Evolutionary conservation across 2,329 filamentous ascomycete genomes (phyloP).

Genomic region (Fonsecaea erecta): DNA sequence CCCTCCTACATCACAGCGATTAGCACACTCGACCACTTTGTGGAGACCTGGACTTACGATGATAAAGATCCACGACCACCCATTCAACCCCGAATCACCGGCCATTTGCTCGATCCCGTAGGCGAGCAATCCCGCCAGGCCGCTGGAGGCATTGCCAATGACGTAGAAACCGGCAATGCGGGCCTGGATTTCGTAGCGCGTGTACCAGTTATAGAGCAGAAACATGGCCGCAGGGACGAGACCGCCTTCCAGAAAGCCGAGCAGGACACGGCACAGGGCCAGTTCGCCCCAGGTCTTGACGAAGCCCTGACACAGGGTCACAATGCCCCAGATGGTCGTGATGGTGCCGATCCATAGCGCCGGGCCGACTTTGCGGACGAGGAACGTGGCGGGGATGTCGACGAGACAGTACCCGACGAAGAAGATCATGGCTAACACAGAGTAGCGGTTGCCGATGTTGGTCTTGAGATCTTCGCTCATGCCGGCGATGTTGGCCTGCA

Average conservation of each 20-base stretch:
- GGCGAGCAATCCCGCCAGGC: constrained; percentile 44
- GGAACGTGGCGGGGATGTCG: constrained; percentile 6
- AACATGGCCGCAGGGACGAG: constrained; percentile 20
- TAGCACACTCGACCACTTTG: not conserved
- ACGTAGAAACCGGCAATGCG: constrained; percentile 38
- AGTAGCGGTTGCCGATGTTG: constrained; percentile 9
- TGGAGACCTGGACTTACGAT: not conserved
- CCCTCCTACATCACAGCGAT: not conserved
- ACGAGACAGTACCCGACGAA: constrained; percentile 8
- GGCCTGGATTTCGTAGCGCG: constrained; percentile 44
- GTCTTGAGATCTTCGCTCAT: constrained; percentile 6
- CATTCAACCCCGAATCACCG: constrained; percentile 5
- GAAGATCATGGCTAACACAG: constrained; percentile 13
- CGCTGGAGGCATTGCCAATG: constrained; percentile 35
- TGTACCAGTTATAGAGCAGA: constrained; percentile 44
- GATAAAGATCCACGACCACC: not conserved
- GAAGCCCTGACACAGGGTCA: not conserved
- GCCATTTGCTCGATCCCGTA: constrained; percentile 43
- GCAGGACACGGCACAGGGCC: not conserved
- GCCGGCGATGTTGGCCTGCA: not conserved
- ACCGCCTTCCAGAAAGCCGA: not conserved
- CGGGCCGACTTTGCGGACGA: not conserved
- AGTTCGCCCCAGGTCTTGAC: not conserved
- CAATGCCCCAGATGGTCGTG: not conserved
- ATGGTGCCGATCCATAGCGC: not conserved